Percentiles rank a stretch among this genome's conserved stretches.
Evolutionary conservation across 208 protist genomes (phyloP).

Genomic region (Leptomonas pyrrhocoris): DNA sequence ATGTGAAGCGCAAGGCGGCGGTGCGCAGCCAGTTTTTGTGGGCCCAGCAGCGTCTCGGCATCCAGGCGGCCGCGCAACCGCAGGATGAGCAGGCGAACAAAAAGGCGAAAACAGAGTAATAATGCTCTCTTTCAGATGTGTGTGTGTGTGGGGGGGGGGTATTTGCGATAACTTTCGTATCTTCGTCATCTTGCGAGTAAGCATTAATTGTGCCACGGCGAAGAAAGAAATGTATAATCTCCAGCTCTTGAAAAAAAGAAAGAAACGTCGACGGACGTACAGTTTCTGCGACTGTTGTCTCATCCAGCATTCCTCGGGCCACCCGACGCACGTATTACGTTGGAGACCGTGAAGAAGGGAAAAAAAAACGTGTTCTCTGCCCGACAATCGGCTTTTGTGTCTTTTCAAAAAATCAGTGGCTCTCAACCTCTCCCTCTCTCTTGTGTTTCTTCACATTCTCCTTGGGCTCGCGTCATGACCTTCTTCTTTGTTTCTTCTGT

Average conservation of each 20-base stretch:
- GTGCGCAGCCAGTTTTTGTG: conserved; percentile 80
- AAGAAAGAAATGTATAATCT: background rate
- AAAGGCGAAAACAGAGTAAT: conserved; percentile 30
- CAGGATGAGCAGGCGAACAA: conserved; percentile 20
- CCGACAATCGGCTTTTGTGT: no score
- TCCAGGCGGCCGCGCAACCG: conserved; percentile 34
- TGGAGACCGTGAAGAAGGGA: no score
- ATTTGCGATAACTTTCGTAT: background rate
- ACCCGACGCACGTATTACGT: no score
- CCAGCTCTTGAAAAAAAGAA: background rate
- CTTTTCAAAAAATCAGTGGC: no score
- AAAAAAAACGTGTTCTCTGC: no score
- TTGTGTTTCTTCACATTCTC: no score
- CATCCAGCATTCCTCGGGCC: no score
- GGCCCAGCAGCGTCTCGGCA: conserved; percentile 78
- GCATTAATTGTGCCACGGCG: background rate
- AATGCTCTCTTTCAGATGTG: background rate
- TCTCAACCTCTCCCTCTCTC: no score
- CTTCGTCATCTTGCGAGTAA: background rate
- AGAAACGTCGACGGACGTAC: no score
- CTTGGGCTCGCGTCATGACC: no score
- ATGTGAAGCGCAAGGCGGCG: conserved; percentile 55
- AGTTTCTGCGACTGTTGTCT: no score
- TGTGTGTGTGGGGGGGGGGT: conserved; percentile 1
- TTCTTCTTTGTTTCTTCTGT: no score